Evolutionary conservation across 2,329 filamentous ascomycete genomes (phyloP).

Genomic region (Aspergillus candidus): DNA sequence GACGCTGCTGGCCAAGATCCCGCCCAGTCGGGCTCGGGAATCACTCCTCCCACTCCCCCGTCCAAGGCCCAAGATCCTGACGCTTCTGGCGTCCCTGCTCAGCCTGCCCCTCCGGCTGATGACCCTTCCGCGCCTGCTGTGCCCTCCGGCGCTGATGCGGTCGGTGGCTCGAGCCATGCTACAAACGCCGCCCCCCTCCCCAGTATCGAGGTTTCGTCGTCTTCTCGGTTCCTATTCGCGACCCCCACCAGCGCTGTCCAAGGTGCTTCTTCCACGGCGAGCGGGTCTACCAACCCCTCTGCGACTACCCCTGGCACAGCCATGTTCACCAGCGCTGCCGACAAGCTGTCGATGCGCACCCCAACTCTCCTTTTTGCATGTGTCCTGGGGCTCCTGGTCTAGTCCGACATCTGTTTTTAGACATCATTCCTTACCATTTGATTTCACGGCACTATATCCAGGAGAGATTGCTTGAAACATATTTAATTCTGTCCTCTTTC

Average conservation of each 20-base stretch:
- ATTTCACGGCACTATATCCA: background rate
- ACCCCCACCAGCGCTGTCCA: no score
- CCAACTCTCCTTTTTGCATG: constrained; percentile 13
- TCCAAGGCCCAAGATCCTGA: no score
- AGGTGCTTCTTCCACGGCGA: background rate
- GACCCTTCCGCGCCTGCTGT: background rate
- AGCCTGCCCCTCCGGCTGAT: background rate
- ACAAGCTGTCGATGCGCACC: constrained; percentile 12
- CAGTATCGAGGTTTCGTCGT: no score
- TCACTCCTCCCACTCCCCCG: no score
- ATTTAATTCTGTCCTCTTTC: no score
- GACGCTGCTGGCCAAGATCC: background rate
- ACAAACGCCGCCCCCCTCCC: no score
- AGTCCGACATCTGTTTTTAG: background rate
- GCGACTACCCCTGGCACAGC: constrained; percentile 12
- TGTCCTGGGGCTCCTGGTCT: constrained; percentile 15
- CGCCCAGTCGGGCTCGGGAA: no score
- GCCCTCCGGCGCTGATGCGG: background rate
- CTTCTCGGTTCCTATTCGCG: no score
- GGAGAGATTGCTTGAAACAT: background rate
- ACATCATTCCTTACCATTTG: background rate
- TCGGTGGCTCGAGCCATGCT: background rate
- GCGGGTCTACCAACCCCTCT: constrained; percentile 3
- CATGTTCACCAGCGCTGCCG: constrained; percentile 21
- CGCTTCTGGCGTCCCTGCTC: background rate